phyloP scores from a whole-genome alignment of 441 rosid genomes.

The Gossypium davidsonii region DNA sequence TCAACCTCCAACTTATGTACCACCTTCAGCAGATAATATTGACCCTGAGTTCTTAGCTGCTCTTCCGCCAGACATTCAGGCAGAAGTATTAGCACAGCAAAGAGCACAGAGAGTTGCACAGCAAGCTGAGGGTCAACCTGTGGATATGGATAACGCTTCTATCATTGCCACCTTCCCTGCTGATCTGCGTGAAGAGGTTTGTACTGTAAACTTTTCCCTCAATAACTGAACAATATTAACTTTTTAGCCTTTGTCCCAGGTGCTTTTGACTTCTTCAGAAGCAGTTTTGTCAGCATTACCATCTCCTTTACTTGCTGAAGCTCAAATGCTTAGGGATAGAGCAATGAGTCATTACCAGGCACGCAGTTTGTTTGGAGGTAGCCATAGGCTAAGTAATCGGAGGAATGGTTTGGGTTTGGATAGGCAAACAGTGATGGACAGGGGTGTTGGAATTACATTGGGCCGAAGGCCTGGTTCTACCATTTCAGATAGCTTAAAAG shows the following conservation, averaged over 20 bases:
- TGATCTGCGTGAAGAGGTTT: slow-evolving; percentile 97
- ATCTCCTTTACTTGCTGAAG: slow-evolving; percentile 89
- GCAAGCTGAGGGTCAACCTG: slow-evolving; percentile 93
- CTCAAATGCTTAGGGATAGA: slow-evolving; percentile 91
- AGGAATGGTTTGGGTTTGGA: slow-evolving; percentile 94
- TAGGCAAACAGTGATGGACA: slow-evolving; percentile 84
- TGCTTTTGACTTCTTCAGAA: slow-evolving; percentile 92
- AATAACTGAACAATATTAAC: slow-evolving; percentile 19
- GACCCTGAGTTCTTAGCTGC: slow-evolving; percentile 99
- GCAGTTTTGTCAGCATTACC: slow-evolving; percentile 91
- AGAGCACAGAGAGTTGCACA: slow-evolving; percentile 86
- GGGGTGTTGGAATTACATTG: slow-evolving; percentile 86
- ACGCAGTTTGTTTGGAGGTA: slow-evolving; percentile 79
- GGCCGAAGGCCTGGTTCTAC: slow-evolving; percentile 69
- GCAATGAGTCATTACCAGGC: slow-evolving; percentile 98
- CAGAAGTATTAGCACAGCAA: slow-evolving; percentile 98
- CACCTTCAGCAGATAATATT: slow-evolving; percentile 87
- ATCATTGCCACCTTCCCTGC: slow-evolving; percentile 98
- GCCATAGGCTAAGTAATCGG: slow-evolving; percentile 67
- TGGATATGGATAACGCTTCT: slow-evolving; percentile 99
- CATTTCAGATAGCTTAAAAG: slow-evolving; percentile 56
- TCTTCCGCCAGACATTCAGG: slow-evolving; percentile 95
- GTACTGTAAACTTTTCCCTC: slow-evolving; percentile 21
- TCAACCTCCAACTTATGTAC: slow-evolving; percentile 77
- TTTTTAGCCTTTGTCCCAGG: slow-evolving; percentile 41